Base-by-base conservation (phyloP, 495 filamentous ascomycete genomes). In the Aspergillus conjunctus region DNA sequence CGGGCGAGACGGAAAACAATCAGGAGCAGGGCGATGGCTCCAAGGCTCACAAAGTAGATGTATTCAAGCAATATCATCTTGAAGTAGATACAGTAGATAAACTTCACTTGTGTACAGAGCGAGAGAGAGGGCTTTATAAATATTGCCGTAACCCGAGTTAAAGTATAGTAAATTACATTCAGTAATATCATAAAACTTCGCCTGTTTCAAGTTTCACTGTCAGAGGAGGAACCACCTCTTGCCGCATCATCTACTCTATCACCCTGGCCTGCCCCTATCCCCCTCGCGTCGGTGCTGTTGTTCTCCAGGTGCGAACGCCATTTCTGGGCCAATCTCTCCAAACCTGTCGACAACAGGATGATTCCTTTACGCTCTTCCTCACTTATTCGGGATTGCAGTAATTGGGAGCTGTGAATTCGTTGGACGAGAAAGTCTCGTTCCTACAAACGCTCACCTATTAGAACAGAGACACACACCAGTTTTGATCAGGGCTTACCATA, bases 341-440 rank as follows among this genome's bases (percentile, higher is more conserved):
- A 52, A 52, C 17, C 33, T 3, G 51, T n/a, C 32, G 46, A 48
- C 10, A 58, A n/a, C 34, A 51, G 56, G 31, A 58, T 58, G 32
- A 58, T 18, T 5, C 21, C 31, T 22, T 58, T 58, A 11, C 56
- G 56, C 18, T 58, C 44, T 20, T 51, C 56, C 20, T 41, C 56
- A 12, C 30, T 58, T 17, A 48, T 20, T 12, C 56, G 46, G 15
- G 44, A 17, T 8, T 22, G 18, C 30, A 58, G 22, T 8, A 50
- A 26, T 3, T 41, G 31, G 0, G n/a, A 20, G 30, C 30, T 33
- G 22, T 22, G 51, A n/a, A 50, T n/a, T 22, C 56, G 44, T 37
- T 51, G 44, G 18, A 58, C n/a, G 5, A 44, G 46, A 41, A 17
- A 32, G 17, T 52, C 50, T 51, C 50, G 17, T 52, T 52, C 26